Percentiles rank a stretch among this genome's conserved stretches.
phyloP scores from a whole-genome alignment of 192 early-diverging fungal genomes.

The Coemansia sp. region DNA sequence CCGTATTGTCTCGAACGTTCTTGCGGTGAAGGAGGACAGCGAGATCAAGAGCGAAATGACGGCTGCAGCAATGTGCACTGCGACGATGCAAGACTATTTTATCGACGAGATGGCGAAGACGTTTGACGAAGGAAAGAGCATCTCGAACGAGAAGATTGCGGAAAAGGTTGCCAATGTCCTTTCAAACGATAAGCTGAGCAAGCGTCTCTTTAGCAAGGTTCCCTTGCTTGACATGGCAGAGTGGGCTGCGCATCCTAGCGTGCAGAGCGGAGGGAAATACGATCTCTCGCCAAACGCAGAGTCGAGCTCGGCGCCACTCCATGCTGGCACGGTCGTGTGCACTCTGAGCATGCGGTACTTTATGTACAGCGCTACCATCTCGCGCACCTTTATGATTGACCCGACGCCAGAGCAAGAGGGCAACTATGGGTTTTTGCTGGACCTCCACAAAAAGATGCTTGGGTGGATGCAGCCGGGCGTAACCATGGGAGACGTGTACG shows the following conservation, averaged over 20 bases:
- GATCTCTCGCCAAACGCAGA: constrained; percentile 80
- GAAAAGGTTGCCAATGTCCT: constrained; percentile 72
- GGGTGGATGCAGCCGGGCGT: constrained; percentile 72
- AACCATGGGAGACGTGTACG: constrained; percentile 78
- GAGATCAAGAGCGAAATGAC: constrained; percentile 73
- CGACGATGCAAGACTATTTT: constrained; percentile 85
- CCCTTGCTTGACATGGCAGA: constrained; percentile 77
- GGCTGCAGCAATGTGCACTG: constrained; percentile 73
- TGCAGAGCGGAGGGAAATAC: constrained; percentile 96
- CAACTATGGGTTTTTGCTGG: constrained; percentile 90
- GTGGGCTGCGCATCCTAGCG: constrained; percentile 91
- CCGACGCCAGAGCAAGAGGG: constrained; percentile 84
- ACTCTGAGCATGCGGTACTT: constrained; percentile 93
- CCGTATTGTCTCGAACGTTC: constrained; percentile 65
- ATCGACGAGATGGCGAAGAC: constrained; percentile 81
- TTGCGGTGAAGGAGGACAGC: constrained; percentile 91
- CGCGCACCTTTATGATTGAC: constrained; percentile 91
- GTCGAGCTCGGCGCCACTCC: constrained; percentile 73
- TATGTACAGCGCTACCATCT: constrained; percentile 93
- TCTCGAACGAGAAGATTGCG: constrained; percentile 84
- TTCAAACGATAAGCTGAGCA: constrained; percentile 66
- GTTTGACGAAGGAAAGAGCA: constrained; percentile 85
- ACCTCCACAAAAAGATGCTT: constrained; percentile 79
- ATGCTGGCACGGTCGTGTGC: constrained; percentile 90
- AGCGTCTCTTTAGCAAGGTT: constrained; percentile 68